A percentile compares a stretch with the other conserved stretches of the same genome.
Evolutionary conservation across 2,329 filamentous ascomycete species (phyloP).

Genomic region (Talaromyces sp.): DNA sequence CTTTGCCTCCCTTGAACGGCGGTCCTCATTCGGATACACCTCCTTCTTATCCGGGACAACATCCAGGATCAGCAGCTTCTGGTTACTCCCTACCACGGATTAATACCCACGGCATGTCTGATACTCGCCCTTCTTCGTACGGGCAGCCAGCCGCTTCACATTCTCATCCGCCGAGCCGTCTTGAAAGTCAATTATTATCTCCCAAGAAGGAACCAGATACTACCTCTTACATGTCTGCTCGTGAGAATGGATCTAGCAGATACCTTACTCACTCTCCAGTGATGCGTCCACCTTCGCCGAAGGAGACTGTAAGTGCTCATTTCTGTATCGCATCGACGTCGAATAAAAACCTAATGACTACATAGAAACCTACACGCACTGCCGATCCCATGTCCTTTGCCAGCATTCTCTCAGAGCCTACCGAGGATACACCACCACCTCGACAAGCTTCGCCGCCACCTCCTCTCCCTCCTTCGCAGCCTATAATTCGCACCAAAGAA

Average conservation of each 20-base stretch:
- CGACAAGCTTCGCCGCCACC: conserved; percentile 47
- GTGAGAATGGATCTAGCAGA: conserved; percentile 28
- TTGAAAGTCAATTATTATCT: conserved; percentile 40
- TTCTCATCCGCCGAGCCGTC: conserved; percentile 39
- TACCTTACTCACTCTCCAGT: conserved; percentile 35
- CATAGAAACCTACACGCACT: conserved; percentile 67
- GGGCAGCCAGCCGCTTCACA: conserved; percentile 37
- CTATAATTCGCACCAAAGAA: conserved; percentile 22
- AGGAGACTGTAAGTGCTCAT: conserved; percentile 39
- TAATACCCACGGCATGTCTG: conserved; percentile 35
- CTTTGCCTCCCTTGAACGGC: conserved; percentile 42
- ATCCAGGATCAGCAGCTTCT: conserved; percentile 30
- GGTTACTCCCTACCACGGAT: conserved; percentile 35
- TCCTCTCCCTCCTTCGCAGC: neutral
- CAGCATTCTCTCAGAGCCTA: conserved; percentile 81
- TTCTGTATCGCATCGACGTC: neutral
- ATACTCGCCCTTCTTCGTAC: conserved; percentile 37
- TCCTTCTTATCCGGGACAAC: conserved; percentile 34
- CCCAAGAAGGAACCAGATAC: conserved; percentile 42
- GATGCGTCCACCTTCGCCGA: conserved; percentile 35
- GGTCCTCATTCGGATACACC: conserved; percentile 33
- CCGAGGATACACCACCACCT: conserved; percentile 56
- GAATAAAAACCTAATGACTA: conserved; percentile 21
- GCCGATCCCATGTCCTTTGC: conserved; percentile 94
- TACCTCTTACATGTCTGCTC: conserved; percentile 29